A percentile compares a stretch with the other conserved stretches of the same genome.
Evolutionary conservation across 306 rosid species (phyloP).

Genomic region (Elaeagnus macrophylla): DNA sequence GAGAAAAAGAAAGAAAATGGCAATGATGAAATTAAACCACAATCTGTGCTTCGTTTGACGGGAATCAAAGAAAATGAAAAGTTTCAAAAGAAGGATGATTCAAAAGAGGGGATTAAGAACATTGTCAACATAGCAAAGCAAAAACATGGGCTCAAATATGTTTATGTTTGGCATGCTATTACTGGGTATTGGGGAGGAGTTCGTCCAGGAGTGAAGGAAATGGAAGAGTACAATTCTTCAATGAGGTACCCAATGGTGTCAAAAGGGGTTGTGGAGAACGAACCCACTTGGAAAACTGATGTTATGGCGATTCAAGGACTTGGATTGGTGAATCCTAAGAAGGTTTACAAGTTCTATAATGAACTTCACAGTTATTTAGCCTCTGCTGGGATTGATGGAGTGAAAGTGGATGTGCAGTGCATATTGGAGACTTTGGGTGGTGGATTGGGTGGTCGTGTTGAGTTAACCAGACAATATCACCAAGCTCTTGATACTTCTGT

Average conservation of each 20-base stretch:
- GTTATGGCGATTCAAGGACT: conserved; percentile 48
- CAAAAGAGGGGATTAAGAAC: conserved; percentile 43
- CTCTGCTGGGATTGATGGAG: conserved; percentile 75
- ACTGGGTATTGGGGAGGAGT: conserved; percentile 98
- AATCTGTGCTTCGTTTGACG: conserved; percentile 35
- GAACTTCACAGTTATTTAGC: conserved; percentile 67
- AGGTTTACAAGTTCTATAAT: conserved; percentile 53
- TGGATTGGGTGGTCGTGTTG: conserved; percentile 81
- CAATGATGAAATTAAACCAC: neutral
- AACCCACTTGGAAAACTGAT: conserved; percentile 70
- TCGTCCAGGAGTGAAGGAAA: conserved; percentile 52
- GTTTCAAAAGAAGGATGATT: conserved; percentile 47
- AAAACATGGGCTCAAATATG: conserved; percentile 50
- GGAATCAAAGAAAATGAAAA: conserved; percentile 67
- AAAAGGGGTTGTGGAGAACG: conserved; percentile 56
- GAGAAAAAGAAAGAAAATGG: neutral
- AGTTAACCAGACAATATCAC: conserved; percentile 66
- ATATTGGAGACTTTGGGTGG: conserved; percentile 71
- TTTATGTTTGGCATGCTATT: conserved; percentile 92
- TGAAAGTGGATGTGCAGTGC: conserved; percentile 91
- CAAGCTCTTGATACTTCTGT: conserved; percentile 84
- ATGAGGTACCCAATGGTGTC: conserved; percentile 50
- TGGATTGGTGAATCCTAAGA: conserved; percentile 64
- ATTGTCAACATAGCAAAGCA: conserved; percentile 56
- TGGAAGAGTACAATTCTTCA: conserved; percentile 49